Base-by-base conservation (phyloP, 495 filamentous ascomycete genomes). In the Xylaria scruposa region DNA sequence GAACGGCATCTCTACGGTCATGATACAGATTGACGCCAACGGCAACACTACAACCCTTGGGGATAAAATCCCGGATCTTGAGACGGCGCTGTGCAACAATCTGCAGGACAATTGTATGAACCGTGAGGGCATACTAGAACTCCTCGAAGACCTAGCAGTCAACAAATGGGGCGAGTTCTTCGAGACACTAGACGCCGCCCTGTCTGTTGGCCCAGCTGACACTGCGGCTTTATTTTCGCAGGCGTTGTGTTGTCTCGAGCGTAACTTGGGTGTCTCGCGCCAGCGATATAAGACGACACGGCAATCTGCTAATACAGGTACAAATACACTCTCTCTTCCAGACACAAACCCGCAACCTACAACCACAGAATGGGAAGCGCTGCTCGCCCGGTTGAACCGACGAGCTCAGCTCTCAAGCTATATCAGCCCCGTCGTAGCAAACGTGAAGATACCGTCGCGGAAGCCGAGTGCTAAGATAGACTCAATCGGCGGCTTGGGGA, bases 141-240 rank as follows among this genome's bases (percentile, higher is more conserved):
- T 78, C n/a, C 40, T 82, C 2, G 72, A 77, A 7, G 76, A 82
- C 51, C 51, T 78, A 5, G 73, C 71, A 15, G 62, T 79, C 26
- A 70, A 79, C 60, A 73, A 76, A 63, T 84, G 82, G 82, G 64
- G 72, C 40, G 76, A 79, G 2, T 75, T 84, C 33, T 81, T 83
- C 53, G 82, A 82, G 15, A 19, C 70, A 2, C 54, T 81, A 17
- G 69, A 75, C 6, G 53, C 72, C 0, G 72, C 74, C 12, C 15
- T 65, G 2, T 26, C 64, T 4, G 12, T 36, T 36, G 12, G 33
- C 31, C 1, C 61, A 12, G 51, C 68, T 21, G 60, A 66, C 1
- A 71, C 65, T 19, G 21, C 71, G 12, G 56, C 73, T 5, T 67
- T 80, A 21, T 80, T 77, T 65, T 74, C 72, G 76, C 74, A 79